phyloP scores from a whole-genome alignment of 2,329 filamentous ascomycete genomes.

The Neofusicoccum umdonicola region DNA sequence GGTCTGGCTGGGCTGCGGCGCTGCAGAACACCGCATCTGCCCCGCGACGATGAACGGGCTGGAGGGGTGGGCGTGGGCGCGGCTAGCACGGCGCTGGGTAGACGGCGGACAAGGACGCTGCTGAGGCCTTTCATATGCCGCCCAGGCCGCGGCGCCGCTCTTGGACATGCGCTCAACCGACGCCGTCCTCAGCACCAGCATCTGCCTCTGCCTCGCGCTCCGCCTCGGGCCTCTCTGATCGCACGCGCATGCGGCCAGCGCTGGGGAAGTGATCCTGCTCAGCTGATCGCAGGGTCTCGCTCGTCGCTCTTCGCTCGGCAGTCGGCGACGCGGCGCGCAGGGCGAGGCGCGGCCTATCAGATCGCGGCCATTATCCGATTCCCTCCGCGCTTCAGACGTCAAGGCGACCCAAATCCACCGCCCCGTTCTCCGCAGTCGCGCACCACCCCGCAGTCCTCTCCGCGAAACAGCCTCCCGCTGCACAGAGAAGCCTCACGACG shows the following conservation, averaged over 20 bases:
- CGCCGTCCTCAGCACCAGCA: neutral
- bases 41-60: neutral
- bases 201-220: neutral
- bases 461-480: neutral
- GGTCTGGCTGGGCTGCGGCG: neutral
- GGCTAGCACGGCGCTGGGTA: no score
- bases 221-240: neutral
- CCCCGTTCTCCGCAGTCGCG: slow-evolving; percentile 3
- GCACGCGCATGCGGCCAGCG: no score
- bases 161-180: neutral
- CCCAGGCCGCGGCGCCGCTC: neutral
- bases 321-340: neutral
- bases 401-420: neutral
- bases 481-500: neutral
- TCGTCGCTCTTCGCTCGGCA: neutral
- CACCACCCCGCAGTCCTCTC: neutral
- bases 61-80: no score
- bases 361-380: neutral
- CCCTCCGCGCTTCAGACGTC: neutral
- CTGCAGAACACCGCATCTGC: neutral
- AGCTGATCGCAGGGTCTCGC: neutral
- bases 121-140: no score
- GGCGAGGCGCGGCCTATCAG: neutral
- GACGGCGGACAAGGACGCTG: no score
- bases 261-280: slow-evolving; percentile 3